Evolutionary conservation across 177 flowering plant genomes (phyloP).

Genomic region (Telopea speciosissima): DNA sequence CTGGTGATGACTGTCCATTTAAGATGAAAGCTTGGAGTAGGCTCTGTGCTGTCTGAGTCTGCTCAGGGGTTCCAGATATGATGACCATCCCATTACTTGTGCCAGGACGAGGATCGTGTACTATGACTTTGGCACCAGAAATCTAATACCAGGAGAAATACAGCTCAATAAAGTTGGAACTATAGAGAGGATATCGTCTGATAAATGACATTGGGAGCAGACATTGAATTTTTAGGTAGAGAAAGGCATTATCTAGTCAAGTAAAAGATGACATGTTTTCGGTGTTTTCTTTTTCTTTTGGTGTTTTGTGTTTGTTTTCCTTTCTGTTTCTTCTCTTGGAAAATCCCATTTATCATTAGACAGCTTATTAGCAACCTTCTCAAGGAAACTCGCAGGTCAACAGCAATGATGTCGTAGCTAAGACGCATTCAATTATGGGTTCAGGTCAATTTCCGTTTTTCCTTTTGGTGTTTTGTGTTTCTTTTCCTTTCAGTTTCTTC

Average conservation of each 20-base stretch:
- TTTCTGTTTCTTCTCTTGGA: not conserved
- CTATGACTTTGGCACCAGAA: slow-evolving; percentile 75
- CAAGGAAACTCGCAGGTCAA: too few species aligned
- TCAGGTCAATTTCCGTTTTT: too few species aligned
- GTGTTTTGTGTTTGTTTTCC: not conserved
- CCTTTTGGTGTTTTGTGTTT: not conserved
- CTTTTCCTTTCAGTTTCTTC: not conserved
- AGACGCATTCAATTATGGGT: not conserved
- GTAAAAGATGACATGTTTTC: not conserved
- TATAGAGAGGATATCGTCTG: not conserved
- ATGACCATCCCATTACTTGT: slow-evolving; percentile 45
- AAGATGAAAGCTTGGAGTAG: slow-evolving; percentile 90
- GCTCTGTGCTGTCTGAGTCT: slow-evolving; percentile 85
- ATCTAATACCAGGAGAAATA: slow-evolving; percentile 44
- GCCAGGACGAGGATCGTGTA: slow-evolving; percentile 63
- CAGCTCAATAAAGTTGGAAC: not conserved
- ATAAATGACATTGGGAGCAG: not conserved
- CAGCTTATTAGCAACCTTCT: too few species aligned
- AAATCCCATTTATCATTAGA: not conserved
- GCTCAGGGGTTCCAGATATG: slow-evolving; percentile 86
- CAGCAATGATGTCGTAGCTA: too few species aligned
- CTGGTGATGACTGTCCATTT: slow-evolving; percentile 32
- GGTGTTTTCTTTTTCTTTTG: not conserved
- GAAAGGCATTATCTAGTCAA: not conserved
- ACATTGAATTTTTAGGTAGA: not conserved